A percentile compares a stretch with the other conserved stretches of the same genome.
These are phyloP conservation scores for Hysterangium stoloniferum DNA, from an alignment of 768 basidiomycete genomes.

Conservation along the genomic window DNA sequence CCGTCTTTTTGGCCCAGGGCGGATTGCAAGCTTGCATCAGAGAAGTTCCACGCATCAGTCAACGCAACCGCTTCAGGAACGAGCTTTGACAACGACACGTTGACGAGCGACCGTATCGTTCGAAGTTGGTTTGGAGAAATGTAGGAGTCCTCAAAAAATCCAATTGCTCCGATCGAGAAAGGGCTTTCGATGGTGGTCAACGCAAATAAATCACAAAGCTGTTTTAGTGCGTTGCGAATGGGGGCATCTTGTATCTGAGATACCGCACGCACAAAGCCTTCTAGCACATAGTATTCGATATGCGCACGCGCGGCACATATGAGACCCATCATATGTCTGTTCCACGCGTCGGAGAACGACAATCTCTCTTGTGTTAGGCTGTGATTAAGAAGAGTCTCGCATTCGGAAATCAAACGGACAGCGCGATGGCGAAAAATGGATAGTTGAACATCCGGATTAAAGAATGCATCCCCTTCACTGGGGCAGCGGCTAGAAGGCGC, in stretches of 20 bases:
- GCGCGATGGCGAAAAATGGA: conserved; percentile 21
- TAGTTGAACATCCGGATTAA: conserved; percentile 15
- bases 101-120: conserved; percentile 13
- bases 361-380: conserved; percentile 3
- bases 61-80: conserved; percentile 21
- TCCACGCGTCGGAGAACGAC: conserved; percentile 19
- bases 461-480: conserved; percentile 12
- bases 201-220: conserved; percentile 20
- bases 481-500: not conserved
- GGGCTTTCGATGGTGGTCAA: conserved; percentile 21
- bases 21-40: conserved; percentile 19
- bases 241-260: conserved; percentile 5
- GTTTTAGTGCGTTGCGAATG: conserved; percentile 13
- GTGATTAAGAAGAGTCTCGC: conserved; percentile 11
- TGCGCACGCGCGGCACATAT: conserved; percentile 22
- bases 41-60: conserved; percentile 23
- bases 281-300: conserved; percentile 18
- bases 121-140: conserved; percentile 15
- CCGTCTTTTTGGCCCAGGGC: conserved; percentile 22
- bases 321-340: conserved; percentile 21
- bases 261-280: conserved; percentile 17
- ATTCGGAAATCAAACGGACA: conserved; percentile 16
- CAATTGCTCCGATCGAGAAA: conserved; percentile 15
- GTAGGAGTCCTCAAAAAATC: conserved; percentile 21
- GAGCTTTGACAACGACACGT: conserved; percentile 12